Evolutionary conservation across 2,329 filamentous ascomycete species (phyloP), one percentile per base, ranked within the genome.

Genomic region (Scopulariopsis brevicaulis): DNA sequence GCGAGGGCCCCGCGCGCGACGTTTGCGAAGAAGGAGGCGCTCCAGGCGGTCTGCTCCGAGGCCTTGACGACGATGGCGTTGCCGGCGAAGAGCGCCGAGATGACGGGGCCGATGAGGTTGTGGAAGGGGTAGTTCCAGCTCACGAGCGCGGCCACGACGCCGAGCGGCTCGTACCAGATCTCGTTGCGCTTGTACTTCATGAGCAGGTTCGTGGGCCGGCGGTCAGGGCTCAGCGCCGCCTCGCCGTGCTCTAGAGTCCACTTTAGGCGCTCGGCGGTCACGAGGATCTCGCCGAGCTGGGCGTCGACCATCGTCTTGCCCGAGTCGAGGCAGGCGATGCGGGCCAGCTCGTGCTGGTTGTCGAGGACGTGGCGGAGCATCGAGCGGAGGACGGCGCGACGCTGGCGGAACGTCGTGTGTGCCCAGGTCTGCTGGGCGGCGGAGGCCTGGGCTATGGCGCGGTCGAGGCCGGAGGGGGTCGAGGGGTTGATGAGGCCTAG

Each of bases 121-220:
- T 99, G 94, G 72, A 97, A 96, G 52, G 90, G 85, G 69, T 91
- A 97, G 75, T 99, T 99, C 94, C 94, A 99, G 68, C 89, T 94
- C 51, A 99, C 90, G 56, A 93, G 86, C 20, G 94, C 93, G 12
- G 90, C 87, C 6, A 99, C 89, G 40, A 99, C 90, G 18, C 94
- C 94, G 22, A 97, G 76, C 15, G 94, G 93, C 72, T 99, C 92
- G 71, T 96, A 99, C 55, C 82, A 76, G 32, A 99, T 91, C 61
- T 85, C 86, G 68, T 96, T 96, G 69, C 82, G 84, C 79, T 99
- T 99, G 74, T 97, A 96, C 73, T 85, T 83, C 90, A 99, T 95
- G 62, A 99, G 80, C 53, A 96, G 78, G 70, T 95, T 96, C 1
- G 91, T 96, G 5, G 92, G 90, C 57, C 94, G 80, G 54, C 77